Base-by-base conservation (phyloP, 1,284 basidiomycete genomes). In the Testicularia cyperi region DNA sequence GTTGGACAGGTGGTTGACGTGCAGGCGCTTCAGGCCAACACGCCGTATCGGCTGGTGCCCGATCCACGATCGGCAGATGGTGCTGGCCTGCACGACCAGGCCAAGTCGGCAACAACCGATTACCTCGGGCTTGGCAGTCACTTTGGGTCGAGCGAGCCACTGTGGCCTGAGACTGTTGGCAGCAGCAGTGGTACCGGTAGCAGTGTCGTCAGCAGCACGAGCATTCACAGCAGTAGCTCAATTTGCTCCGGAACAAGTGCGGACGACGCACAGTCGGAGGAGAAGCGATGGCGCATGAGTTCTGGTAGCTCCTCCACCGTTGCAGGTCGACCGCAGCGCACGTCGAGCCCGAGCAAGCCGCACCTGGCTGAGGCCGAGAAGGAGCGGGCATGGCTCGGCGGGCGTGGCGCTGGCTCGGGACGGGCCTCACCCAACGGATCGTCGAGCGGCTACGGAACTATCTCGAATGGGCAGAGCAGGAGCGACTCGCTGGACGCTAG, bases 1-100 rank as follows among this genome's bases (percentile, higher is more conserved):
- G 68, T 70, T 1, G 68, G 68, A 0, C 68, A 71, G 20, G 64
- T 69, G 12, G 57, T 71, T 3, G 68, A 71, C 33, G 60, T 60
- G 23, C 56, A 66, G 22, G 47, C 52, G 15, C 39, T 69, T 28
- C 64, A 63, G 16, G 58, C 48, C 5, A 52, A 63, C 25, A 52
- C 58, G 5, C 61, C 51, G 5, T 61, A 61, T 19, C 51, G 43
- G 8, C 22, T 47, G 12, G 44, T 48, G 6, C 38, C 55, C 8
- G 47, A 57, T 29, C 30, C 44, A 3, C 22, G 44, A n/a, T 4
- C 43, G 18, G 44, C n/a, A 5, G 49, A 47, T 2, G 33, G 35
- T 13, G 1, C 33, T 3, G 21, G 23, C n/a, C 35, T 44, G 5
- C 35, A 34, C 8, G 46, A 61, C 21, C 32, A 38, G 26, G 24